phyloP scores from a whole-genome alignment of 306 rosid species.

The Hippophae gyantsensis region DNA sequence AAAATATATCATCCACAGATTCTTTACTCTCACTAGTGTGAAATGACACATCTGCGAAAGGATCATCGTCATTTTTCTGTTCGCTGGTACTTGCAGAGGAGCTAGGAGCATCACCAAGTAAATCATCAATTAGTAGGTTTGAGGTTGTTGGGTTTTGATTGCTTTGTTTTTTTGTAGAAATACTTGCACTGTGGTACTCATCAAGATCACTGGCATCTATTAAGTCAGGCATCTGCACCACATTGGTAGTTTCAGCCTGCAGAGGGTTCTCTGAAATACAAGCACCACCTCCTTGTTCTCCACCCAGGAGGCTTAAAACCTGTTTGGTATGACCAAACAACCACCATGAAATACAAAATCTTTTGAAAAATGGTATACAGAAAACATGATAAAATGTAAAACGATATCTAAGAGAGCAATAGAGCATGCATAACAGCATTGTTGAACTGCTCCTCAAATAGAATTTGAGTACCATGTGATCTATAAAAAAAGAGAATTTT shows the following conservation, averaged over 20 bases:
- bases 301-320: slow-evolving; percentile 77
- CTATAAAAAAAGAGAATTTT: too few relatives aligned
- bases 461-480: too few relatives aligned
- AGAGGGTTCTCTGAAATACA: slow-evolving; percentile 40
- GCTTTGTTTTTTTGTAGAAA: slow-evolving; percentile 22
- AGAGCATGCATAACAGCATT: too few relatives aligned
- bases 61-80: slow-evolving; percentile 65
- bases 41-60: slow-evolving; percentile 89
- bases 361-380: too few relatives aligned
- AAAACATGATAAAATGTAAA: too few relatives aligned
- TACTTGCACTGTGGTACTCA: slow-evolving; percentile 22
- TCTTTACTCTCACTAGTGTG: slow-evolving; percentile 52
- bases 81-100: slow-evolving; percentile 35
- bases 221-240: slow-evolving; percentile 61
- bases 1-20: slow-evolving; percentile 60
- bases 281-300: slow-evolving; percentile 40
- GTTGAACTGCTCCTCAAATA: too few relatives aligned
- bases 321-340: slow-evolving; percentile 29
- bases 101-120: slow-evolving; percentile 64
- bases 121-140: slow-evolving; percentile 62
- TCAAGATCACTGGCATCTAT: slow-evolving; percentile 71
- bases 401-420: too few relatives aligned
- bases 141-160: slow-evolving; percentile 39
- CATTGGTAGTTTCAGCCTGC: slow-evolving; percentile 28
- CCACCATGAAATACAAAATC: background rate